Conservation (phyloP, 306 rosid genomes). For the Begonia masoniana region DNA sequence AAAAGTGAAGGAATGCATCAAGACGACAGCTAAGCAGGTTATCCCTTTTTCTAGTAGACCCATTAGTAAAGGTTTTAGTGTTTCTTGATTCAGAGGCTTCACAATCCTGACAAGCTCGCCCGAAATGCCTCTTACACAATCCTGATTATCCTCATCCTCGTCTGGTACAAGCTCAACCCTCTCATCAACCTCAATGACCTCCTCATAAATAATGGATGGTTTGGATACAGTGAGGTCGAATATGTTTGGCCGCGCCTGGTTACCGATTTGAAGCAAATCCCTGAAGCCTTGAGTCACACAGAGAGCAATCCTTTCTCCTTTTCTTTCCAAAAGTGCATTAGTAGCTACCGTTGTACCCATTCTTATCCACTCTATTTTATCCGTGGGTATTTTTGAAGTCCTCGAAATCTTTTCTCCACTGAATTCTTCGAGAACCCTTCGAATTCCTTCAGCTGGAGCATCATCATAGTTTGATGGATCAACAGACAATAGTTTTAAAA, state of each 20-base stretch:
- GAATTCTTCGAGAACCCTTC: constrained; percentile 71
- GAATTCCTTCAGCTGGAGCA: constrained; percentile 86
- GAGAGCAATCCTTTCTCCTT: constrained; percentile 83
- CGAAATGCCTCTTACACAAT: constrained; percentile 54
- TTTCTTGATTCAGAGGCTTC: constrained; percentile 57
- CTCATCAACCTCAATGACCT: constrained; percentile 80
- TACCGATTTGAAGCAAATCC: constrained; percentile 78
- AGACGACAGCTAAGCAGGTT: constrained; percentile 72
- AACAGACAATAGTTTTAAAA: constrained; percentile 76
- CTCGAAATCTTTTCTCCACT: constrained; percentile 41
- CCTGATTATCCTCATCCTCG: constrained; percentile 19
- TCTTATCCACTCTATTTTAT: constrained; percentile 91
- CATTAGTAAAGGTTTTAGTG: constrained; percentile 41
- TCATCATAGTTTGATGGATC: constrained; percentile 85
- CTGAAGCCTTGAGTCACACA: constrained; percentile 85
- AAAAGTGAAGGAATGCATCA: constrained; percentile 84
- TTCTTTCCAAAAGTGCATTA: constrained; percentile 82
- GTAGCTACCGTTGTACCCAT: constrained; percentile 98
- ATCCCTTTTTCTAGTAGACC: constrained; percentile 56
- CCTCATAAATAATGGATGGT: constrained; percentile 81
- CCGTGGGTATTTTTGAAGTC: constrained; percentile 54
- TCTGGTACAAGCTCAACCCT: constrained; percentile 56
- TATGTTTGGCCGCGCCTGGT: constrained; percentile 92
- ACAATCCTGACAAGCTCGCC: constrained; percentile 74
- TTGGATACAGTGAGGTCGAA: constrained; percentile 75